These are phyloP conservation scores for Lecanicillium sp. DNA, from an alignment of 2,329 filamentous ascomycete genomes.

Conservation along the genomic window DNA sequence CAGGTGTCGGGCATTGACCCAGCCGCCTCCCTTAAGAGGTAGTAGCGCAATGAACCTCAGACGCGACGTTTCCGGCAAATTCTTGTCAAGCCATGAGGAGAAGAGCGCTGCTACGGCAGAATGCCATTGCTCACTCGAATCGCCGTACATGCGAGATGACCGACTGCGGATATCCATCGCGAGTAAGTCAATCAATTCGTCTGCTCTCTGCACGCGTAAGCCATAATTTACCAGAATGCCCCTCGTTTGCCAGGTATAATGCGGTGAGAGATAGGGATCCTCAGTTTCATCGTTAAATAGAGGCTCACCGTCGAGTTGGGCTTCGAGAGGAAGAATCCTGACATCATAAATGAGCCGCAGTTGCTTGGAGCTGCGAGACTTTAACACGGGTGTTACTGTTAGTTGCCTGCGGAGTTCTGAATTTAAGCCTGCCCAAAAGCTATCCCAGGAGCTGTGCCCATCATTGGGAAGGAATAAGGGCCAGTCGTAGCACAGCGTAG, in stretches of 20 bases:
- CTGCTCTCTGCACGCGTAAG: neutral
- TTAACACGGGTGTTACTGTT: constrained; percentile 8
- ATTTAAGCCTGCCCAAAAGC: constrained; percentile 19
- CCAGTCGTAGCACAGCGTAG: constrained; percentile 33
- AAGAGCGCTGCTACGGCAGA: neutral
- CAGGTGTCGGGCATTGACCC: neutral
- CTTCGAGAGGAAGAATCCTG: constrained; percentile 1
- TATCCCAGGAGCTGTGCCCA: constrained; percentile 14
- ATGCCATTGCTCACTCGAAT: constrained; percentile 2
- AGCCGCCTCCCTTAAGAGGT: neutral
- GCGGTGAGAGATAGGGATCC: constrained; percentile 1
- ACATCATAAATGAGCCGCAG: neutral
- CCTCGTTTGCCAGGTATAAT: neutral
- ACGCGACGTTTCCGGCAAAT: neutral
- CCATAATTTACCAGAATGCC: neutral
- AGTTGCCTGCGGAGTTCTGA: constrained; percentile 16
- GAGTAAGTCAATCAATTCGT: neutral
- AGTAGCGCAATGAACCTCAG: neutral
- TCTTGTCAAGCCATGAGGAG: neutral
- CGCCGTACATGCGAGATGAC: neutral
- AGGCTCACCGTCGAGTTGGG: constrained; percentile 6
- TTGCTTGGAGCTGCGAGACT: constrained; percentile 1
- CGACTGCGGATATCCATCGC: neutral
- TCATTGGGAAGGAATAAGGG: constrained; percentile 33
- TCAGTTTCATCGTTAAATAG: constrained; percentile 8